Conservation (phyloP, 116 monocot genomes). For the Posidonia oceanica region DNA sequence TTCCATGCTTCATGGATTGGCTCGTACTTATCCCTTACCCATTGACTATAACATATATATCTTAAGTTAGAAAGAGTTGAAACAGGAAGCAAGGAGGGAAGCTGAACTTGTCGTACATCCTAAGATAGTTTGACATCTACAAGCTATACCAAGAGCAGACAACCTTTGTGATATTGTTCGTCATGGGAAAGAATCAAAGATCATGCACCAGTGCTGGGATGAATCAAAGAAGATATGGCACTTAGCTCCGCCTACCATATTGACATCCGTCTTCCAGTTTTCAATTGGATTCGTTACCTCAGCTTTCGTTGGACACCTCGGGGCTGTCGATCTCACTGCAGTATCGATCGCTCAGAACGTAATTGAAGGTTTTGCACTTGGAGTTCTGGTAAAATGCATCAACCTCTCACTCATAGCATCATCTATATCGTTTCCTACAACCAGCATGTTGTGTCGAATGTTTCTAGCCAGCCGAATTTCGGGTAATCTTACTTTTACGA, state of each 20-base stretch:
- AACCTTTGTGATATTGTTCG: no score
- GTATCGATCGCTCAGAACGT: constrained; percentile 33
- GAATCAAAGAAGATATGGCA: constrained; percentile 46
- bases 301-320: constrained; percentile 42
- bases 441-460: no score
- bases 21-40: neutral
- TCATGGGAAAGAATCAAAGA: constrained; percentile 14
- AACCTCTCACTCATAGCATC: no score
- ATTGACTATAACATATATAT: neutral
- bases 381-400: constrained; percentile 55
- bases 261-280: constrained; percentile 37
- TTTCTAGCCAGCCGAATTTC: no score
- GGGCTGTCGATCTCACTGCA: constrained; percentile 40
- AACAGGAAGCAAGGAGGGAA: no score
- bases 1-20: neutral
- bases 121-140: neutral
- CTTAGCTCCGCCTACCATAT: constrained; percentile 36
- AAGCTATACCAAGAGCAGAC: no score
- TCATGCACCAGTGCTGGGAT: constrained; percentile 1
- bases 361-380: constrained; percentile 35
- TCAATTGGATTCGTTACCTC: constrained; percentile 34
- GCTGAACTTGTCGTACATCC: no score
- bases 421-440: no score
- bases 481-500: neutral
- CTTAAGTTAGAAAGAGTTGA: neutral